Evolutionary conservation across 225 moss, liverwort and hornwort species (phyloP).

Genomic region (Anthoceros angustus): DNA sequence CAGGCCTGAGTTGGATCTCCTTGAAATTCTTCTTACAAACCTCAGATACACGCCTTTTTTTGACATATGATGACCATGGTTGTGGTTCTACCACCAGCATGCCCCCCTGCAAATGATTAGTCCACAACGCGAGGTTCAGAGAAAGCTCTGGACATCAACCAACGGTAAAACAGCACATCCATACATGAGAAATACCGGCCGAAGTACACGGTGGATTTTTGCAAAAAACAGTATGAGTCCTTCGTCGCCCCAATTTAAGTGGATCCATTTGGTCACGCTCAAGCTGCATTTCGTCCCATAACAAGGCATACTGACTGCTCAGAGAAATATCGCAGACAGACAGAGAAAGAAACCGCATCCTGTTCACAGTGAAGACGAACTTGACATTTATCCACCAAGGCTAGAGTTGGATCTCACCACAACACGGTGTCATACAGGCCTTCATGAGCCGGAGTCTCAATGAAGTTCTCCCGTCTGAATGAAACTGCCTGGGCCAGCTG

Average conservation of each 20-base stretch:
- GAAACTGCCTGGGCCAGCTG: conserved; percentile 34
- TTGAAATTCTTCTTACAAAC: conserved; percentile 14
- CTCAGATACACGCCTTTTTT: conserved; percentile 55
- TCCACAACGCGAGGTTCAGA: not conserved
- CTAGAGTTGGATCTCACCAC: conserved; percentile 32
- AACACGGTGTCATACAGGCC: conserved; percentile 55
- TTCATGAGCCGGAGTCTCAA: conserved; percentile 30
- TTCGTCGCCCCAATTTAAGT: conserved; percentile 90
- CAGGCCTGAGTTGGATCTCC: not conserved
- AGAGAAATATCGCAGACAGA: not conserved
- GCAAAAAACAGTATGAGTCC: conserved; percentile 65
- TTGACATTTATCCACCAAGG: conserved; percentile 6
- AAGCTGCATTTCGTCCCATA: conserved; percentile 29
- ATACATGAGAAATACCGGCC: conserved; percentile 31
- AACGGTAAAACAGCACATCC: not conserved
- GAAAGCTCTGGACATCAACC: not conserved
- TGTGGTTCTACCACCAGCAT: conserved; percentile 79
- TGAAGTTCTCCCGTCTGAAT: conserved; percentile 60
- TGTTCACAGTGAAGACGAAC: conserved; percentile 5
- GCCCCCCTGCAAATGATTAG: conserved; percentile 38
- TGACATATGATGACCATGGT: conserved; percentile 78
- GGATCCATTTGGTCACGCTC: conserved; percentile 92
- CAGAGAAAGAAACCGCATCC: not conserved
- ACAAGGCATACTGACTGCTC: not conserved
- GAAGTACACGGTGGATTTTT: conserved; percentile 45